These are phyloP conservation scores for Diversispora eburnea DNA, from an alignment of 192 early-diverging fungal genomes.

Conservation along the genomic window DNA sequence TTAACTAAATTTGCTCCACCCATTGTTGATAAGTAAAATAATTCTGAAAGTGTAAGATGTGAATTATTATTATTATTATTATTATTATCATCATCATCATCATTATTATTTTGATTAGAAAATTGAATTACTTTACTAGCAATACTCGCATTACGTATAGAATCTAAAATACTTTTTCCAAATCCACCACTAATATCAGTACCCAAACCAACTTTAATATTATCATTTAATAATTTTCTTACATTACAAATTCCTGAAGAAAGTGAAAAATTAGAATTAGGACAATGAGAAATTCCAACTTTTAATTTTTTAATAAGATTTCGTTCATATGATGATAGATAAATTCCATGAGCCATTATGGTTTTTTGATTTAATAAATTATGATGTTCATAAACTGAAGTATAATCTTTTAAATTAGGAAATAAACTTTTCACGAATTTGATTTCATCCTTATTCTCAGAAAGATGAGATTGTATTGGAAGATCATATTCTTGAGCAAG, in stretches of 20 bases:
- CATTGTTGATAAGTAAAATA: constrained; percentile 83
- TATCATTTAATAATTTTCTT: constrained; percentile 63
- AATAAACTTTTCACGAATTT: constrained; percentile 70
- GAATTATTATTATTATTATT: constrained; percentile 31
- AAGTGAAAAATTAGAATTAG: constrained; percentile 86
- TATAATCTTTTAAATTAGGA: constrained; percentile 68
- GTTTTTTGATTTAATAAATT: constrained; percentile 69
- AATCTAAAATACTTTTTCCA: constrained; percentile 79
- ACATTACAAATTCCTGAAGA: constrained; percentile 80
- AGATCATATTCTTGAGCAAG: constrained; percentile 70
- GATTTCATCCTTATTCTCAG: constrained; percentile 80
- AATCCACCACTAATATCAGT: constrained; percentile 93
- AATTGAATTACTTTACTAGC: constrained; percentile 61
- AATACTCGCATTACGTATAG: constrained; percentile 76
- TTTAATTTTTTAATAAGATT: constrained; percentile 57
- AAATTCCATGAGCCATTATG: constrained; percentile 93
- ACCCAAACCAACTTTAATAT: constrained; percentile 86
- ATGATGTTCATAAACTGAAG: constrained; percentile 71
- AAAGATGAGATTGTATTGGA: constrained; percentile 90
- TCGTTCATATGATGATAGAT: constrained; percentile 74
- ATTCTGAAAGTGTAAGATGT: constrained; percentile 64
- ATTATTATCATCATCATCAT: constrained; percentile 16
- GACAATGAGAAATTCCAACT: constrained; percentile 86
- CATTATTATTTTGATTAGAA: constrained; percentile 24
- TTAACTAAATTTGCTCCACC: constrained; percentile 85